phyloP scores from a whole-genome alignment of 2,329 filamentous ascomycete genomes.

The Endoconidiophora laricicola region DNA sequence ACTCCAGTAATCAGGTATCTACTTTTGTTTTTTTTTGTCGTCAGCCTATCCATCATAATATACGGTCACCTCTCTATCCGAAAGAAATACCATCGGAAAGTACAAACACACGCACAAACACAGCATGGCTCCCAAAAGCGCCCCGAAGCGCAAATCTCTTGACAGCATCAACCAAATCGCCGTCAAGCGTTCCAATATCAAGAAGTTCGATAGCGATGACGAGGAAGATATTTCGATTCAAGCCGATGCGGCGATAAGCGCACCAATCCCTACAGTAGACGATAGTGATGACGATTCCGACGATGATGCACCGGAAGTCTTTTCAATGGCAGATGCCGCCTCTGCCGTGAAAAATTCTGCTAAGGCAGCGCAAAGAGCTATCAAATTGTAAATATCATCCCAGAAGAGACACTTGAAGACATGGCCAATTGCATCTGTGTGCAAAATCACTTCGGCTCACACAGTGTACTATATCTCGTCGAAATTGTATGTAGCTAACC shows the following conservation, averaged over 20 bases:
- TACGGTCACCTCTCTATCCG: no score
- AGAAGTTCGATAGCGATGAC: constrained; percentile 12
- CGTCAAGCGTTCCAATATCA: background rate
- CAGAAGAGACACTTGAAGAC: background rate
- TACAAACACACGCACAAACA: background rate
- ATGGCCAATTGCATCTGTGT: no score
- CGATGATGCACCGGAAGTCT: constrained; percentile 40
- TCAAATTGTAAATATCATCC: constrained; percentile 29
- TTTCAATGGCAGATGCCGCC: constrained; percentile 35
- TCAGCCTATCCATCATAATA: no score
- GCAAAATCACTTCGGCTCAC: no score
- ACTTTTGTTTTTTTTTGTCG: no score
- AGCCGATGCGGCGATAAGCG: background rate
- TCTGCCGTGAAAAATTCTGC: constrained; percentile 29
- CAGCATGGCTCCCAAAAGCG: constrained; percentile 7
- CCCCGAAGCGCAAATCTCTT: constrained; percentile 12
- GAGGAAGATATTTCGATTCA: background rate
- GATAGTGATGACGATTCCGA: constrained; percentile 26
- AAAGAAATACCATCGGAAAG: no score
- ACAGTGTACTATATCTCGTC: no score
- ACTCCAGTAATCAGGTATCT: no score
- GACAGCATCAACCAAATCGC: background rate
- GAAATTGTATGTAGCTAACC: no score
- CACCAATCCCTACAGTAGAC: background rate
- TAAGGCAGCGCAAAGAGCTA: constrained; percentile 31